A percentile compares a stretch with the other conserved stretches of the same genome.
These are phyloP conservation scores for Boletales sp. DNA, from an alignment of 768 basidiomycete species.

Conservation along the genomic window DNA sequence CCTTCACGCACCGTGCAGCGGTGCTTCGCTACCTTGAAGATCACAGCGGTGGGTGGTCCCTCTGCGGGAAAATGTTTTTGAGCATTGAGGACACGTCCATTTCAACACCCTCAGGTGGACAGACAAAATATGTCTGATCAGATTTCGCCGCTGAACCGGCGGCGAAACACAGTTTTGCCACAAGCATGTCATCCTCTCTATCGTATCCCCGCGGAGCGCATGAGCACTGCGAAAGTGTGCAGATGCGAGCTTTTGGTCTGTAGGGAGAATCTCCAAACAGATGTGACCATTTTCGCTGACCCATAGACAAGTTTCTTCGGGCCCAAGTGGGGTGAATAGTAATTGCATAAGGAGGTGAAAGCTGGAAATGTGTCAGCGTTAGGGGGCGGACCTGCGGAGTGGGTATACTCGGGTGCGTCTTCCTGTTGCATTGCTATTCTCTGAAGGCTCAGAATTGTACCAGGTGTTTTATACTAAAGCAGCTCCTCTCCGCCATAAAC, in stretches of 20 bases:
- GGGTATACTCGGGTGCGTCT: no score
- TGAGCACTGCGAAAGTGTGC: slow-evolving; percentile 14
- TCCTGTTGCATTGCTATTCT: no score
- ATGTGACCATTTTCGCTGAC: background rate
- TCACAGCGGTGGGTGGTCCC: background rate
- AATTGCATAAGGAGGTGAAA: background rate
- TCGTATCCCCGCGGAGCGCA: slow-evolving; percentile 17
- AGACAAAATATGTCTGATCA: slow-evolving; percentile 15
- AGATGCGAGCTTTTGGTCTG: slow-evolving; percentile 4
- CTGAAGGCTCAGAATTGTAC: no score
- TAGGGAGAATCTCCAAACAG: background rate
- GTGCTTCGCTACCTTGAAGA: background rate
- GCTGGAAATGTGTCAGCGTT: background rate
- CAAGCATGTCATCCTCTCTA: slow-evolving; percentile 1
- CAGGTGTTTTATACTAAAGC: no score
- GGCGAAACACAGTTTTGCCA: slow-evolving; percentile 13
- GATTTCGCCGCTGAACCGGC: slow-evolving; percentile 19
- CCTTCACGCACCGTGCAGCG: no score
- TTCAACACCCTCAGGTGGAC: slow-evolving; percentile 16
- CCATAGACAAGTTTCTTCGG: background rate
- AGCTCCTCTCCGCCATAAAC: no score
- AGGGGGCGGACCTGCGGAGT: no score
- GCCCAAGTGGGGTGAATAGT: background rate
- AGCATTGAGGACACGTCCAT: slow-evolving; percentile 10
- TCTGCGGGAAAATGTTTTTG: slow-evolving; percentile 1